Evolutionary conservation across 192 early-diverging fungal species (phyloP).

Genomic region (Pilobolus umbonatus): DNA sequence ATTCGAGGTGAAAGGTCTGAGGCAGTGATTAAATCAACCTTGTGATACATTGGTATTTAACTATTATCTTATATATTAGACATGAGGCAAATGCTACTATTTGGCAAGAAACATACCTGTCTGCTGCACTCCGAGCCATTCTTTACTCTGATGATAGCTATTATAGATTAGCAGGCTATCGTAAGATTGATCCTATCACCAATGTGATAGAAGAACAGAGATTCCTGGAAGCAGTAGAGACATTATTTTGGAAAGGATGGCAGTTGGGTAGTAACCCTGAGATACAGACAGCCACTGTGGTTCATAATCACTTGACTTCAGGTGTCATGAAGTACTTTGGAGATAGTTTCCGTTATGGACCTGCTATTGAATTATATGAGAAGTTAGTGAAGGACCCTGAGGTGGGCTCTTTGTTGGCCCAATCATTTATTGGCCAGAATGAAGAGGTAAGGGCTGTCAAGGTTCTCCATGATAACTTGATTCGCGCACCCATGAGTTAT

Average conservation of each 20-base stretch:
- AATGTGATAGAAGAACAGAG: slow-evolving; percentile 64
- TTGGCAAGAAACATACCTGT: slow-evolving; percentile 90
- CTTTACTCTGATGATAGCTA: slow-evolving; percentile 86
- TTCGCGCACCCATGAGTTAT: slow-evolving; percentile 76
- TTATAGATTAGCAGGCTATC: slow-evolving; percentile 81
- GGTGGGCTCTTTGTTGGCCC: slow-evolving; percentile 81
- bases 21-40: no score
- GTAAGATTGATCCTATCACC: slow-evolving; percentile 86
- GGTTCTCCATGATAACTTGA: slow-evolving; percentile 80
- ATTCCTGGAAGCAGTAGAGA: slow-evolving; percentile 80
- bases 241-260: slow-evolving; percentile 92
- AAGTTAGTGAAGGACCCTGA: slow-evolving; percentile 80
- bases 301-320: slow-evolving; percentile 84
- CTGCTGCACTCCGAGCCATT: slow-evolving; percentile 83
- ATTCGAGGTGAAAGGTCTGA: slow-evolving; percentile 79
- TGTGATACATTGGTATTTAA: no score
- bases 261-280: slow-evolving; percentile 89
- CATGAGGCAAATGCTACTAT: slow-evolving; percentile 71
- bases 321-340: slow-evolving; percentile 89
- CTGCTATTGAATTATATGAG: slow-evolving; percentile 82
- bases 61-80: slow-evolving; percentile 36
- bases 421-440: slow-evolving; percentile 74
- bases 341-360: slow-evolving; percentile 73
- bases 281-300: slow-evolving; percentile 86
- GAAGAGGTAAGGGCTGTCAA: slow-evolving; percentile 93